These are phyloP conservation scores for Hylodesmum podocarpum DNA, from an alignment of 306 rosid genomes.

Conservation along the genomic window DNA sequence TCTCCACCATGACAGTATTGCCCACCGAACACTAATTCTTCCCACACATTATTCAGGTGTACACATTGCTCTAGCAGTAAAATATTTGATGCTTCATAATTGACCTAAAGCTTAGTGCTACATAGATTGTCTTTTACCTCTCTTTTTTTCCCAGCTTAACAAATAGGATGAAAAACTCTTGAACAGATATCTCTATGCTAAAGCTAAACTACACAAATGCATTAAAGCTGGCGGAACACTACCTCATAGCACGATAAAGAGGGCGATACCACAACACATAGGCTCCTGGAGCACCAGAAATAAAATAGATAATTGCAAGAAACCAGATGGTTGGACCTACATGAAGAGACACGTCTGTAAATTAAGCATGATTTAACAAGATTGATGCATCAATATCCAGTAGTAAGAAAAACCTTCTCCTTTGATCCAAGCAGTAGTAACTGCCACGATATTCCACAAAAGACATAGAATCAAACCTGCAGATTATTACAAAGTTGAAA, in stretches of 20 bases:
- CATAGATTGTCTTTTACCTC: background rate
- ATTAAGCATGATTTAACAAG: slow-evolving; percentile 24
- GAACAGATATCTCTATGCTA: slow-evolving; percentile 26
- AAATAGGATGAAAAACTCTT: slow-evolving; percentile 11
- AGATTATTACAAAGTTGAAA: slow-evolving; percentile 31
- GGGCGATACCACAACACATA: slow-evolving; percentile 96
- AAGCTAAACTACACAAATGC: slow-evolving; percentile 23
- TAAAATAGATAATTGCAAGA: slow-evolving; percentile 76
- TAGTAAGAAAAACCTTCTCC: slow-evolving; percentile 71
- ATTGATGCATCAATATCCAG: slow-evolving; percentile 3
- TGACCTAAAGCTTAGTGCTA: slow-evolving; percentile 8
- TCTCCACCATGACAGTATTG: slow-evolving; percentile 10
- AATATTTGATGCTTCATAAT: slow-evolving; percentile 21
- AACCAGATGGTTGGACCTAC: slow-evolving; percentile 84
- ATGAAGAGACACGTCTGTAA: slow-evolving; percentile 33
- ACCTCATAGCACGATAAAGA: slow-evolving; percentile 96
- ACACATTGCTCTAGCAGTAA: slow-evolving; percentile 14
- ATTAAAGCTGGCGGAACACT: slow-evolving; percentile 22
- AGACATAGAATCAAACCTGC: slow-evolving; percentile 78
- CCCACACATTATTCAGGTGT: slow-evolving; percentile 9
- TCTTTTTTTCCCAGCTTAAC: background rate
- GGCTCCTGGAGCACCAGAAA: slow-evolving; percentile 73
- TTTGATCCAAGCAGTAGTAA: slow-evolving; percentile 74
- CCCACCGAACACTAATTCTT: slow-evolving; percentile 2
- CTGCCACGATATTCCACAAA: slow-evolving; percentile 80